phyloP scores from a whole-genome alignment of 768 basidiomycete genomes.

The Sarcomyxa edulis region DNA sequence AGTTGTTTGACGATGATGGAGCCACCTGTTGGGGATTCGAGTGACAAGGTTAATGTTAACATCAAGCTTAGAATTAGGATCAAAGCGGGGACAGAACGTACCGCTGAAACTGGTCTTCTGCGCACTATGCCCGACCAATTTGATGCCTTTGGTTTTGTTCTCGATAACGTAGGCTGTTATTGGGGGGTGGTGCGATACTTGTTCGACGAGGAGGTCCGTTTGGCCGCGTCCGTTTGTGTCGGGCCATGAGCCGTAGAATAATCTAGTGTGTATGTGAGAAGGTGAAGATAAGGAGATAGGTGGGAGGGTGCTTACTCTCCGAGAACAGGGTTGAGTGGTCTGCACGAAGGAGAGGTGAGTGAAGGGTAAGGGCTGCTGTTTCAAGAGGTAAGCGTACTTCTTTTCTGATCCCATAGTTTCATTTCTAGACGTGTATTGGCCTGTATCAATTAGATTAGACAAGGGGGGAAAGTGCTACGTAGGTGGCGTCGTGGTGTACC shows the following conservation, averaged over 20 bases:
- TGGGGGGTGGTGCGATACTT: slow-evolving; percentile 94
- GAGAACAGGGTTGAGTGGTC: slow-evolving; percentile 93
- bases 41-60: no score
- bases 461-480: no score
- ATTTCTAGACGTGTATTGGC: slow-evolving; percentile 91
- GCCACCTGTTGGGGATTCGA: slow-evolving; percentile 35
- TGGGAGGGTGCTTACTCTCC: slow-evolving; percentile 64
- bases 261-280: slow-evolving; percentile 28
- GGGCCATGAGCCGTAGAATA: slow-evolving; percentile 91
- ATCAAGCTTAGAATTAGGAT: neutral
- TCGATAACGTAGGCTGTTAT: slow-evolving; percentile 85
- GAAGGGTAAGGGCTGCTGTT: slow-evolving; percentile 2
- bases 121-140: slow-evolving; percentile 82
- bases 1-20: slow-evolving; percentile 90
- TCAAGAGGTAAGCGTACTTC: slow-evolving; percentile 54
- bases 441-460: no score
- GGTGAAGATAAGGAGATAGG: neutral
- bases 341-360: slow-evolving; percentile 24
- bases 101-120: slow-evolving; percentile 94
- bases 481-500: no score
- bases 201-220: slow-evolving; percentile 83
- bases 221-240: slow-evolving; percentile 67
- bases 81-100: slow-evolving; percentile 19
- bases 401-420: slow-evolving; percentile 97
- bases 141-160: slow-evolving; percentile 71